Evolutionary conservation across 2,329 filamentous ascomycete genomes (phyloP).

Genomic region (Verticillium nonalfalfae): DNA sequence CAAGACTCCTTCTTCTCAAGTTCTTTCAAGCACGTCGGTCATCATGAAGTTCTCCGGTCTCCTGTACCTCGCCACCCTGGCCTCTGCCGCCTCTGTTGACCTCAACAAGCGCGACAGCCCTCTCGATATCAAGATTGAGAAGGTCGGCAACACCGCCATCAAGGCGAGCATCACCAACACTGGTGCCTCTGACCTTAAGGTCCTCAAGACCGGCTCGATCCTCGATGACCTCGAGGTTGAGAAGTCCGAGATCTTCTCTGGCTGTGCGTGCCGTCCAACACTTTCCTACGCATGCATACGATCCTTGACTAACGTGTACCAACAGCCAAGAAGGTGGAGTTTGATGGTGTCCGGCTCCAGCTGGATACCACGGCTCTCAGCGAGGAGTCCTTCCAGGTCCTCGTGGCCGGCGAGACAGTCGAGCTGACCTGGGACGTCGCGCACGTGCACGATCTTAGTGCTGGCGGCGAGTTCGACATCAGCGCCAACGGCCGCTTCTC

Average conservation of each 20-base stretch:
- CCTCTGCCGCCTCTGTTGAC: slow-evolving; percentile 25
- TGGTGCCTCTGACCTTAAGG: slow-evolving; percentile 39
- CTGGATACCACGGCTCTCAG: slow-evolving; percentile 36
- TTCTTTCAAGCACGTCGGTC: background rate
- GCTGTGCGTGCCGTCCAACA: slow-evolving; percentile 26
- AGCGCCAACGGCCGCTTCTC: slow-evolving; percentile 50
- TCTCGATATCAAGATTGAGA: slow-evolving; percentile 37
- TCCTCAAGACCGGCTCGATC: slow-evolving; percentile 48
- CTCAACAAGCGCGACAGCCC: slow-evolving; percentile 30
- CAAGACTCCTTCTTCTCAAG: background rate
- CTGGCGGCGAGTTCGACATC: slow-evolving; percentile 49
- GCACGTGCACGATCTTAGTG: slow-evolving; percentile 44
- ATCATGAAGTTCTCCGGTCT: slow-evolving; percentile 32
- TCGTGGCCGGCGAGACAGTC: slow-evolving; percentile 42
- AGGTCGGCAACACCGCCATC: slow-evolving; percentile 44
- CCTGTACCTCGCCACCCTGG: slow-evolving; percentile 26
- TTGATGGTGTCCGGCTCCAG: slow-evolving; percentile 47
- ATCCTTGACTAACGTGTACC: slow-evolving; percentile 2
- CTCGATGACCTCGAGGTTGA: slow-evolving; percentile 45
- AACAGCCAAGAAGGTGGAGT: slow-evolving; percentile 34
- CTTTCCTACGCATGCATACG: background rate
- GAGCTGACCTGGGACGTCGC: slow-evolving; percentile 48
- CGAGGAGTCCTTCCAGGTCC: slow-evolving; percentile 42
- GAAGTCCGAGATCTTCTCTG: slow-evolving; percentile 44
- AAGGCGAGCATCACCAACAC: slow-evolving; percentile 49